These are phyloP conservation scores for Thinopyrum obtusiflorum DNA, from an alignment of 202 grass and related monocot genomes.

Conservation along the genomic window DNA sequence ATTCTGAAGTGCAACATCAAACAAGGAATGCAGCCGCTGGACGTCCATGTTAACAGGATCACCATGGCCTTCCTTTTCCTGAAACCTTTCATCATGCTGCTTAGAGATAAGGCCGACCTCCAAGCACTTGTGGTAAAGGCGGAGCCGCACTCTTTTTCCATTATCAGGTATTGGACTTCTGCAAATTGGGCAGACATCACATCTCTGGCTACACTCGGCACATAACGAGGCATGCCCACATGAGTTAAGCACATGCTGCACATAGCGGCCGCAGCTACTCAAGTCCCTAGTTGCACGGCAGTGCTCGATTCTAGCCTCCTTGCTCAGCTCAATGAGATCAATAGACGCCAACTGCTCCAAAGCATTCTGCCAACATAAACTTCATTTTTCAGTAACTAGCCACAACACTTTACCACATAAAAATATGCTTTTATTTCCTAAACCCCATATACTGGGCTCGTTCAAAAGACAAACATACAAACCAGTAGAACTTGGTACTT, in stretches of 20 bases:
- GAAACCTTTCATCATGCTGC: conserved; percentile 86
- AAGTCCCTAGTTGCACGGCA: conserved; percentile 95
- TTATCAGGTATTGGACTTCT: conserved; percentile 54
- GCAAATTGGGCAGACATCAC: conserved; percentile 87
- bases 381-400: conserved; percentile 25
- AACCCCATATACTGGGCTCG: neutral
- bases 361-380: conserved; percentile 65
- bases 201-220: conserved; percentile 94
- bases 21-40: conserved; percentile 74
- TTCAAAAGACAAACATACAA: neutral
- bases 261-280: conserved; percentile 74
- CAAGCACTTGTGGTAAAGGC: conserved; percentile 84
- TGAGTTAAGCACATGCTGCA: conserved; percentile 78
- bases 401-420: neutral
- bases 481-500: neutral
- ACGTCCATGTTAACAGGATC: conserved; percentile 67
- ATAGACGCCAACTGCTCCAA: conserved; percentile 87
- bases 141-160: conserved; percentile 53
- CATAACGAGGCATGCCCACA: conserved; percentile 94
- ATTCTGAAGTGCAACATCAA: conserved; percentile 88
- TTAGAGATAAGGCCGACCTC: conserved; percentile 87
- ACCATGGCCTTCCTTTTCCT: conserved; percentile 64
- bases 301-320: conserved; percentile 81
- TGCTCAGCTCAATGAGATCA: conserved; percentile 87
- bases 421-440: neutral